A percentile compares a stretch with the other conserved stretches of the same genome.
These are phyloP conservation scores for Ceratonia siliqua DNA, from an alignment of 306 rosid species.

Conservation along the genomic window DNA sequence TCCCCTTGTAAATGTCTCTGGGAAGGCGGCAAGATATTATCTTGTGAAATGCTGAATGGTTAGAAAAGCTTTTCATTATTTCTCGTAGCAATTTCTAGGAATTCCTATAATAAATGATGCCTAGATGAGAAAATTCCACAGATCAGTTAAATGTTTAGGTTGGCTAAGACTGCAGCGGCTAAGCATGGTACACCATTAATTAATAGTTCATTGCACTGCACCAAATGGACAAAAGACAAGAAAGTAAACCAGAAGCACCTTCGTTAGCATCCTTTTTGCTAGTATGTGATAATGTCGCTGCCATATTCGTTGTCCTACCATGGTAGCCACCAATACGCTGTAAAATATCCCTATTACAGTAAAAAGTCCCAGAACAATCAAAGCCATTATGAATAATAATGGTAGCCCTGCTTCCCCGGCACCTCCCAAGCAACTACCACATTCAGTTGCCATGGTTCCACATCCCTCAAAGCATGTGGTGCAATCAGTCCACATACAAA, in stretches of 20 bases:
- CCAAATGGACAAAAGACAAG: conserved; percentile 20
- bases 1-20: not conserved
- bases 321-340: conserved; percentile 97
- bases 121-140: conserved; percentile 3
- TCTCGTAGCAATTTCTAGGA: not conserved
- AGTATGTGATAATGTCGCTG: conserved; percentile 98
- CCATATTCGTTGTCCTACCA: conserved; percentile 99
- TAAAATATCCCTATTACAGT: conserved; percentile 96
- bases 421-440: conserved; percentile 97
- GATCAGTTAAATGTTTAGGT: not conserved
- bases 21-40: not conserved
- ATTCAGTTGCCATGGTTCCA: conserved; percentile 92
- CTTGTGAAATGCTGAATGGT: conserved; percentile 15
- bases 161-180: conserved; percentile 11
- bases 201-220: conserved; percentile 14
- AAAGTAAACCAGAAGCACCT: conserved; percentile 55
- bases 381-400: conserved; percentile 77
- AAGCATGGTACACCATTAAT: conserved; percentile 15
- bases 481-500: conserved; percentile 99
- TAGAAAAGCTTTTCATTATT: not conserved
- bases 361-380: conserved; percentile 87
- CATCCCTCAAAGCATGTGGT: conserved; percentile 98
- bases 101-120: not conserved
- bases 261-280: conserved; percentile 96
- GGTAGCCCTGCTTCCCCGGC: conserved; percentile 99